Base-by-base conservation (phyloP, 805 yeast genomes). In the Priceomyces castillae region DNA sequence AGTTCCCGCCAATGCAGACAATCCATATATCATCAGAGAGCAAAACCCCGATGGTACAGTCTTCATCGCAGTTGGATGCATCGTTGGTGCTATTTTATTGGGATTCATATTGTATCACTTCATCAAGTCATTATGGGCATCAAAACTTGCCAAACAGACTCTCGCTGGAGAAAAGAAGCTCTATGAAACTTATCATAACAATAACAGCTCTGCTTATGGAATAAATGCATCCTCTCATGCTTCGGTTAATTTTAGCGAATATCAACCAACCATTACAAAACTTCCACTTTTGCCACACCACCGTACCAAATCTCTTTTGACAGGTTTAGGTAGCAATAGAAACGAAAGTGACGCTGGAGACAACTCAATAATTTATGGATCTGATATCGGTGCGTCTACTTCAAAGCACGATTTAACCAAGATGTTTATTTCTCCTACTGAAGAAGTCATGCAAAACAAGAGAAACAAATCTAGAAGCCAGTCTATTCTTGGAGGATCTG, bases 351-450 rank as follows among this genome's bases (percentile, higher is more conserved):
- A 56, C 33, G 48, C 50, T 2, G 71, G 70, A 14, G 71, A 63
- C 42, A 57, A 55, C 17, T 64, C 71, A 7, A 63, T 69, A 14
- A 59, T 69, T 20, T 65, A 62, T 47, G 58, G 56, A 38, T 57
- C 64, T 11, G 69, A 64, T 15, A 47, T 49, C 10, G 66, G 55
- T 12, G 51, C 51, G 11, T 58, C 66, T 15, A 59, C 72, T 0
- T 51, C 69, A 10, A 64, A 65, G 44, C 64, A 66, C 42, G 78
- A 73, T 47, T 61, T 68, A 51, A 71, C 77, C 30, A 67, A 58
- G 41, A 72, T 83, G 76, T 87, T 84, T 61, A 78, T 86, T 41
- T 86, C 94, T 2, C 95, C 95, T 26, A 87, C 95, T 1, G 82
- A 82, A 14, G 89, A 85, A 54, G 84, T 82, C 14, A 76, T 82